Base-by-base conservation (phyloP, 495 filamentous ascomycete species). In the Pyrenopolyporus hunteri region DNA sequence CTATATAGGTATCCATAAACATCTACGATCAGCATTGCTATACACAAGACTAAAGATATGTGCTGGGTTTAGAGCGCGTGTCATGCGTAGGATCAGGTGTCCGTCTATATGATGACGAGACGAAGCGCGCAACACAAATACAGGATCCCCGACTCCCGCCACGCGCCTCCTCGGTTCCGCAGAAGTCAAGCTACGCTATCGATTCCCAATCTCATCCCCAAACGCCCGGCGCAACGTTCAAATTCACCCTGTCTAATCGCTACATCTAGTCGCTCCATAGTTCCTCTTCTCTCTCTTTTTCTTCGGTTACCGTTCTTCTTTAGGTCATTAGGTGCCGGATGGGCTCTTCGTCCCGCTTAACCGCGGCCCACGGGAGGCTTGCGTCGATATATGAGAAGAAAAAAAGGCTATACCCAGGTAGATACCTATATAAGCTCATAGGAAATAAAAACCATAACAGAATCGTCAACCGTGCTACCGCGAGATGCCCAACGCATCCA, bases 401-500 rank as follows among this genome's bases (percentile, higher is more conserved):
- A n/a, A n/a, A n/a, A n/a, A n/a, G n/a, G n/a, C n/a, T n/a, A n/a
- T n/a, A n/a, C n/a, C n/a, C n/a, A n/a, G n/a, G n/a, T n/a, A n/a
- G n/a, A n/a, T n/a, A n/a, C n/a, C n/a, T n/a, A n/a, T n/a, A n/a
- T n/a, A n/a, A n/a, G n/a, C n/a, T n/a, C n/a, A n/a, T n/a, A n/a
- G n/a, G n/a, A n/a, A n/a, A n/a, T n/a, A n/a, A n/a, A n/a, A n/a
- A n/a, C n/a, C n/a, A n/a, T n/a, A n/a, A n/a, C n/a, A n/a, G n/a
- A n/a, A n/a, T n/a, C n/a, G n/a, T n/a, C n/a, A 31, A 31, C 23
- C 13, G 28, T 16, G 33, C 58, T 71, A 71, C 49, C 69, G 48
- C 46, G 69, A 64, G 16, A 71, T 42, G 16, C 66, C 63, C 0
- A 70, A 50, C 3, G 40, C 23, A 7, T 74, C 68, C 53, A 80